Evolutionary conservation across 192 early-diverging fungal genomes (phyloP), one percentile per base, ranked within the genome.

Genomic region (Endogone sp.): DNA sequence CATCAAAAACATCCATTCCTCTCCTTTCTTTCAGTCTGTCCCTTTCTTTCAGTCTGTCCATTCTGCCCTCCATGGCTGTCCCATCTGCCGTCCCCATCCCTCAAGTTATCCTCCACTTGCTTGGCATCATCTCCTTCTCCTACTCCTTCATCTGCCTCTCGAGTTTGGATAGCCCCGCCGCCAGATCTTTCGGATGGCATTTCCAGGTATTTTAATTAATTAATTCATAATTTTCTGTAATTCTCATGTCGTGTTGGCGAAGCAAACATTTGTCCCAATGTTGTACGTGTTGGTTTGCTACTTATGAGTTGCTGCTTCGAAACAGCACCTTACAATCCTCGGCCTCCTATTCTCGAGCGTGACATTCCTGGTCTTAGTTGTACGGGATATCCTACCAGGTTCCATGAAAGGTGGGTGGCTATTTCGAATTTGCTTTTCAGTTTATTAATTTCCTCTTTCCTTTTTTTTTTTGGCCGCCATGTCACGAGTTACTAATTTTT

Each of bases 291-390:
- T n/a, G n/a, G n/a, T n/a, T n/a, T n/a, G n/a, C n/a, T n/a, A n/a
- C 20, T 62, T 23, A 62, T 62, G 60, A 20, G 26, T 23, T 9
- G 26, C n/a, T 23, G 13, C 63, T 64, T 13, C 32, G 8, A 6
- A 29, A 23, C n/a, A 23, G 69, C 70, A 75, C 27, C 60, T 75
- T 37, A 75, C 74, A 28, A 75, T 75, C 66, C 69, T 75, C 11
- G 74, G 68, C 6, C 37, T 75, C 30, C 63, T 65, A 3, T 66
- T 58, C 13, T 66, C 69, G 4, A 71, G 64, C 13, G 30, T 75
- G 6, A 64, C 74, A 1, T 75, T 71, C 67, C 32, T 44, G 11
- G 30, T 75, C 10, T 62, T 66, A 29, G 54, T 75, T 13, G 32
- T 71, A n/a, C 64, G 74, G 13, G 65, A 65, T 31, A 67, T 75